Evolutionary conservation across 495 filamentous ascomycete genomes (phyloP).

Genomic region (Lophiotrema nucula): DNA sequence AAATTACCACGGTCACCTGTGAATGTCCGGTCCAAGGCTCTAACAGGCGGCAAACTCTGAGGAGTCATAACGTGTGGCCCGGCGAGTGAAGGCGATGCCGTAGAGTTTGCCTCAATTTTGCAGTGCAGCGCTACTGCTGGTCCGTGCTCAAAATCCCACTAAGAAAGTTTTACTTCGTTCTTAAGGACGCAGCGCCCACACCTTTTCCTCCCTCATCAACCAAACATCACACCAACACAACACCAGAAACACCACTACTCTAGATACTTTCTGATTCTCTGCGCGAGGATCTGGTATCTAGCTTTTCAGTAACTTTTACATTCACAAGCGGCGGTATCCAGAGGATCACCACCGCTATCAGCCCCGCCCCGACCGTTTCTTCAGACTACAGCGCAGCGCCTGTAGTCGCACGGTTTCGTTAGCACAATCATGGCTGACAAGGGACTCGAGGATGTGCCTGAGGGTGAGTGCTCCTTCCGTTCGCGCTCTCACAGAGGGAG

Average conservation of each 20-base stretch:
- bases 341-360: conserved; percentile 39
- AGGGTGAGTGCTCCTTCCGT: conserved; percentile 55
- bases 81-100: neutral
- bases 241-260: conserved; percentile 13
- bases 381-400: conserved; percentile 62
- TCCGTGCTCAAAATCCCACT: neutral
- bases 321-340: conserved; percentile 37
- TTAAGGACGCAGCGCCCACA: neutral
- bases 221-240: conserved; percentile 24
- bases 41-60: neutral
- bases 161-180: too few relatives aligned
- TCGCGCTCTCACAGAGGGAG: neutral
- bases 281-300: conserved; percentile 43
- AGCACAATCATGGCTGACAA: conserved; percentile 94
- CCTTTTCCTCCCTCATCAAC: conserved; percentile 9
- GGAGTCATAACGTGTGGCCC: neutral
- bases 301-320: conserved; percentile 26
- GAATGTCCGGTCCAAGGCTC: neutral
- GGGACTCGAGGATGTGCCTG: conserved; percentile 93
- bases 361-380: conserved; percentile 32
- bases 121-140: neutral
- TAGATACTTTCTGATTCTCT: conserved; percentile 42
- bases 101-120: neutral
- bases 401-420: conserved; percentile 65
- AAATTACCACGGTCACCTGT: neutral